Evolutionary conservation across 139 green algal genomes (phyloP).

Genomic region (Chlorella sp.): DNA sequence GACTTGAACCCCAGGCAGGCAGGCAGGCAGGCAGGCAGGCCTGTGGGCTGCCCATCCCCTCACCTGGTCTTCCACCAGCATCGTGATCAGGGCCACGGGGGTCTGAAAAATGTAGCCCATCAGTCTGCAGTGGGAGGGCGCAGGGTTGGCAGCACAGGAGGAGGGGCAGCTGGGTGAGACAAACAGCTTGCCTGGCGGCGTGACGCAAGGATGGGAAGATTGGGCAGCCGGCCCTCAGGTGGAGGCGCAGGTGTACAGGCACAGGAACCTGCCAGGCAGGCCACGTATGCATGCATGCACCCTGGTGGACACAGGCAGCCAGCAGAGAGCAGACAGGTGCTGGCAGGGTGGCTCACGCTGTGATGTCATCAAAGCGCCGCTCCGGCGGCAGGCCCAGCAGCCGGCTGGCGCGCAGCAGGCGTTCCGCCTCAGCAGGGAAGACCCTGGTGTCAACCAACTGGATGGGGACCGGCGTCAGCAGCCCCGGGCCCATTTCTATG

Average conservation of each 20-base stretch:
- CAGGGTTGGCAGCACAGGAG: no score
- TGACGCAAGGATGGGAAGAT: not conserved
- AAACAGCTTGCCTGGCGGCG: no score
- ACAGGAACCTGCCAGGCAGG: not conserved
- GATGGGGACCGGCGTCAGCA: not conserved
- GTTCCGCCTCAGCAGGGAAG: not conserved
- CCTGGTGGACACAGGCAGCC: no score
- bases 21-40: no score
- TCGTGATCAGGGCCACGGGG: conserved; percentile 11
- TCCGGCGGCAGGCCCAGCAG: not conserved
- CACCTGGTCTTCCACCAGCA: conserved; percentile 10
- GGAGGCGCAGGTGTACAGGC: not conserved
- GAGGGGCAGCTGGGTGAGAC: no score
- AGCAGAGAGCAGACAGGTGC: no score
- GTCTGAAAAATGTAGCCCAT: conserved; percentile 22
- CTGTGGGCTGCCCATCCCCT: no score
- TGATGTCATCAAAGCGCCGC: conserved; percentile 10
- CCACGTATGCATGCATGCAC: not conserved
- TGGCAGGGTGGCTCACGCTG: not conserved
- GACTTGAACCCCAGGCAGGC: no score
- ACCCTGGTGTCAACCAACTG: not conserved
- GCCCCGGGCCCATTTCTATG: no score
- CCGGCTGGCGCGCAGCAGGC: not conserved
- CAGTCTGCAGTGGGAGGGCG: not conserved
- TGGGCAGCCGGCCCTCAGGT: no score